phyloP scores from a whole-genome alignment of 495 filamentous ascomycete species.

The Penicillium crystallinum region DNA sequence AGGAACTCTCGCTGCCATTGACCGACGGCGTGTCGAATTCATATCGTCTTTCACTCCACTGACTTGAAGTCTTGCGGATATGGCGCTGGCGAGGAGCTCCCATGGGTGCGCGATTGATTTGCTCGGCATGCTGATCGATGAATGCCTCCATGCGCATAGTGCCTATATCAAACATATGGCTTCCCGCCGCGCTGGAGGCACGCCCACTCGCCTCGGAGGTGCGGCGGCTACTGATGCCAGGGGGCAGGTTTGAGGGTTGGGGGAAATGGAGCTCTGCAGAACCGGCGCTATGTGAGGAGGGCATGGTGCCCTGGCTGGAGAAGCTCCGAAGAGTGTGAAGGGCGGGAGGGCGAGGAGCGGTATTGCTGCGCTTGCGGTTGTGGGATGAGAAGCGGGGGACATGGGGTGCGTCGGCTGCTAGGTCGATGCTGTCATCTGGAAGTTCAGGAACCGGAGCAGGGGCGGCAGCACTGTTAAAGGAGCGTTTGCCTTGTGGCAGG shows the following conservation, averaged over 20 bases:
- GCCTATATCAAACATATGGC: slow-evolving; percentile 61
- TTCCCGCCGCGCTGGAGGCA: slow-evolving; percentile 22
- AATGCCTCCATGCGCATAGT: slow-evolving; percentile 98
- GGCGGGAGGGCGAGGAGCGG: slow-evolving; percentile 65
- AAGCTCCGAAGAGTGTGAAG: slow-evolving; percentile 59
- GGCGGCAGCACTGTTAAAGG: slow-evolving; percentile 28
- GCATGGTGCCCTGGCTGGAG: slow-evolving; percentile 54
- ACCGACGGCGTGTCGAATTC: slow-evolving; percentile 30
- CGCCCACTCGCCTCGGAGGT: slow-evolving; percentile 42
- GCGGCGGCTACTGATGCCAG: slow-evolving; percentile 32
- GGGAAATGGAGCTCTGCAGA: slow-evolving; percentile 55
- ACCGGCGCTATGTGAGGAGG: slow-evolving; percentile 35
- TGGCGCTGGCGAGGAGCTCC: slow-evolving; percentile 20
- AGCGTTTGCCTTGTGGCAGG: slow-evolving; percentile 37
- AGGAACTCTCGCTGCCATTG: slow-evolving; percentile 29
- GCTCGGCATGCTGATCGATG: slow-evolving; percentile 36
- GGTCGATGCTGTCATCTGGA: slow-evolving; percentile 29
- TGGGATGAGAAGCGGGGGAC: slow-evolving; percentile 75
- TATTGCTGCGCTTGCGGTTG: slow-evolving; percentile 79
- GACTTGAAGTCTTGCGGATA: slow-evolving; percentile 31
- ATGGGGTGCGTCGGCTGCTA: slow-evolving; percentile 69
- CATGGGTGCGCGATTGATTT: slow-evolving; percentile 27
- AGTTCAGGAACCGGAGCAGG: slow-evolving; percentile 33
- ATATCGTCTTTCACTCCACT: slow-evolving; percentile 32
- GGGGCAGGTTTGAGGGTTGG: slow-evolving; percentile 9